phyloP scores from a whole-genome alignment of 495 filamentous ascomycete species.

The Neurospora sp. region DNA sequence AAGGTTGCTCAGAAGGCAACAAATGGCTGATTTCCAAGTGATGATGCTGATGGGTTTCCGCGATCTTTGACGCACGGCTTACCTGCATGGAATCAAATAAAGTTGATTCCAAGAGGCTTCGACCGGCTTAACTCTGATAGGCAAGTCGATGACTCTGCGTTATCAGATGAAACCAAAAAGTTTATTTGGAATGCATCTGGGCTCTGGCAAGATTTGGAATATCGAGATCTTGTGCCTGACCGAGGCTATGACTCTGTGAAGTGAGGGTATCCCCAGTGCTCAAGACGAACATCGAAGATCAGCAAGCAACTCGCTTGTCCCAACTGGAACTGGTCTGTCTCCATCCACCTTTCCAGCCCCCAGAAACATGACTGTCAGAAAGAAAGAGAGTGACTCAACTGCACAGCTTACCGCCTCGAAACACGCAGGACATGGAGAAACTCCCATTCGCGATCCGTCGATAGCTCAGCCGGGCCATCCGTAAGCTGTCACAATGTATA shows the following conservation, averaged over 20 bases:
- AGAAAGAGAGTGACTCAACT: neutral
- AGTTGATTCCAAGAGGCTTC: neutral
- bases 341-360: neutral
- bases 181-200: neutral
- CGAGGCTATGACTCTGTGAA: neutral
- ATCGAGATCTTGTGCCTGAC: neutral
- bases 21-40: neutral
- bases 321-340: neutral
- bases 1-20: neutral
- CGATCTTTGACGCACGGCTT: neutral
- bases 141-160: neutral
- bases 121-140: neutral
- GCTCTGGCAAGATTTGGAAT: neutral
- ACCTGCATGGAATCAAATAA: neutral
- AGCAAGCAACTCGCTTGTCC: neutral
- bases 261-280: neutral
- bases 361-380: neutral
- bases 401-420: neutral
- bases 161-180: neutral
- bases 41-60: neutral
- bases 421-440: neutral
- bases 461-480: neutral
- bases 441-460: neutral
- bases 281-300: neutral
- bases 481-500: neutral